Evolutionary conservation across 805 yeast genomes (phyloP).

Genomic region (Kurtzmaniella cleridarum): DNA sequence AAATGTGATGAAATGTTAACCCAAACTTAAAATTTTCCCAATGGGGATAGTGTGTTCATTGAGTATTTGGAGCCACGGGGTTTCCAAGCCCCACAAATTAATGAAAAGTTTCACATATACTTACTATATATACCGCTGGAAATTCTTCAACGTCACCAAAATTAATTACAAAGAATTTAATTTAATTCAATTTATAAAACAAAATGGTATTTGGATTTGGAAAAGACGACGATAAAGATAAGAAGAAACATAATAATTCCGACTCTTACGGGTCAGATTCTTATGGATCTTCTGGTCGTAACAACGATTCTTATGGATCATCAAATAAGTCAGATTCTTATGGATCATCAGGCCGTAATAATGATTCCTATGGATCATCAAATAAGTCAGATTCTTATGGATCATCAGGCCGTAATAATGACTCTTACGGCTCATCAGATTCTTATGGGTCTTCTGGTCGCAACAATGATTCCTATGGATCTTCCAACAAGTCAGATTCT

Average conservation of each 20-base stretch:
- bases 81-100: too few relatives aligned
- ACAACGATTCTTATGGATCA: slow-evolving; percentile 26
- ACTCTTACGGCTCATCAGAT: slow-evolving; percentile 15
- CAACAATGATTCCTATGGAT: slow-evolving; percentile 11
- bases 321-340: slow-evolving; percentile 15
- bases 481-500: slow-evolving; percentile 9
- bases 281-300: slow-evolving; percentile 8
- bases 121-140: too few relatives aligned
- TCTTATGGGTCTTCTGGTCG: slow-evolving; percentile 4
- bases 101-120: too few relatives aligned
- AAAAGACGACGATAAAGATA: slow-evolving; percentile 17
- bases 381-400: slow-evolving; percentile 1
- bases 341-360: slow-evolving; percentile 6
- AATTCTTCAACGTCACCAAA: too few relatives aligned
- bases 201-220: slow-evolving; percentile 33
- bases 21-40: too few relatives aligned
- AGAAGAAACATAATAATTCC: slow-evolving; percentile 7
- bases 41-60: too few relatives aligned
- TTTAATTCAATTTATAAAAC: background rate
- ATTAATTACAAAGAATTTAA: background rate
- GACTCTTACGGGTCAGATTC: slow-evolving; percentile 11
- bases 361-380: slow-evolving; percentile 12
- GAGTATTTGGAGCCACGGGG: too few relatives aligned
- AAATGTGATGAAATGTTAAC: too few relatives aligned
- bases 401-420: background rate